Evolutionary conservation across 352 stramenopile species (phyloP), one percentile per base, ranked within the genome.

Genomic region (Elongisporangium prolatum): DNA sequence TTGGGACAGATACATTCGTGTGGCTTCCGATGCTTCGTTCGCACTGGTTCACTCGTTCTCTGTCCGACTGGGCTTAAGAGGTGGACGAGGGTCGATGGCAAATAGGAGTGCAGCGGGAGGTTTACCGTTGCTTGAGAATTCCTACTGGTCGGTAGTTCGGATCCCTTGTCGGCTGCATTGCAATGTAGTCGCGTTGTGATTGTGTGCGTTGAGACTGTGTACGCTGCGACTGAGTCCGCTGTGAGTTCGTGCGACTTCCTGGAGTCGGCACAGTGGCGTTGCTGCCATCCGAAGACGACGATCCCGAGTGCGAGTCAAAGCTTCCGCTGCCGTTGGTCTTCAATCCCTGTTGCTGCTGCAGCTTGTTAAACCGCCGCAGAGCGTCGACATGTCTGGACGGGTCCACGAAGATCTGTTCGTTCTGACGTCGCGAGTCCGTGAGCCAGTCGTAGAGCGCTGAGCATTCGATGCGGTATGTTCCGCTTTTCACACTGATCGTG

Each of bases 371-470:
- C 34, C 34, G 34, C 28, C 71, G 64, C 48, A 93, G 61, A 38
- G 73, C 61, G 7, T 67, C 64, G 14, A 90, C 70, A 22, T 74
- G 68, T 1, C 79, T 59, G n/a, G 72, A 68, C 18, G 78, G 67
- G 50, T 80, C 72, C 9, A 93, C 68, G 59, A 82, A 81, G 61
- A 91, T 90, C 51, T 84, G 68, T 53, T 92, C 80, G 24, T 79
- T 68, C 4, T 65, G 63, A 21, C 84, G 83, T 50, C 68, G 55
- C 28, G 67, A 54, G 52, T 88, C 76, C 14, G 71, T 72, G 21
- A 95, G 69, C 81, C 83, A 95, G 47, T 84, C 66, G 50, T 74
- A 93, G 18, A 95, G 64, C 11, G 80, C 64, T 6, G 83, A 91
- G 52, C 65, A 80, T 38, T 91, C 75, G 38, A 95, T 81, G 44